Base-by-base conservation (phyloP, 768 basidiomycete genomes). In the Hygrocybe coccinea region DNA sequence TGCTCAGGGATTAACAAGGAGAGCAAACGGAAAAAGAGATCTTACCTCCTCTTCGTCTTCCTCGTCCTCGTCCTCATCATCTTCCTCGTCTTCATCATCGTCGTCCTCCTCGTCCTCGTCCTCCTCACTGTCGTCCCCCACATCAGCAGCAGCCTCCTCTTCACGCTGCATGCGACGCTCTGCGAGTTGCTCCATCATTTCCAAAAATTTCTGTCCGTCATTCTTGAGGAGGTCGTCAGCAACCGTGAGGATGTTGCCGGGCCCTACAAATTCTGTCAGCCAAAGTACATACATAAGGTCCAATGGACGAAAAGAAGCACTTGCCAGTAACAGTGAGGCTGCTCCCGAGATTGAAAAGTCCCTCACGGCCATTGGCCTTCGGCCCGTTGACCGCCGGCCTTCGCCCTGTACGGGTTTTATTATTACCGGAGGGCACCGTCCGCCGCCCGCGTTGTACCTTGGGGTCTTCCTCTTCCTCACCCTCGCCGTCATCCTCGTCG, bases 111-210 rank as follows among this genome's bases (percentile, higher is more conserved):
- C 74, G 44, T 71, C 76, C 0, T 70, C 70, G 11, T 77, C 76
- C 25, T 78, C 75, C 22, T 79, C 76, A 52, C 75, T 77, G 53
- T 78, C 78, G 36, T 77, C 77, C 59, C 77, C 75, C 8, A 77
- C 73, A 58, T 74, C 73, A 0, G 65, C 71, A 15, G 76, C 74
- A 19, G 77, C 74, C 55, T 77, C 76, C 52, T 94, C 89, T 66
- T 97, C 95, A 3, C 95, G 82, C 62, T 90, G 87, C 82, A 95
- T 91, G 44, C 95, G 82, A 49, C 92, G 82, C 66, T 97, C 93
- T 0, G 95, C 95, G 17, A 99, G 81, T 71, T 95, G 93, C 70
- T 98, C 97, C 97, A 99, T 99, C 97, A 99, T 99, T 77, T 99
- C 97, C 64, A 99, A 75, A 76, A 99, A 99, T 76, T 97, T 97